Base-by-base conservation (phyloP, 768 basidiomycete genomes). In the Bullera alba region DNA sequence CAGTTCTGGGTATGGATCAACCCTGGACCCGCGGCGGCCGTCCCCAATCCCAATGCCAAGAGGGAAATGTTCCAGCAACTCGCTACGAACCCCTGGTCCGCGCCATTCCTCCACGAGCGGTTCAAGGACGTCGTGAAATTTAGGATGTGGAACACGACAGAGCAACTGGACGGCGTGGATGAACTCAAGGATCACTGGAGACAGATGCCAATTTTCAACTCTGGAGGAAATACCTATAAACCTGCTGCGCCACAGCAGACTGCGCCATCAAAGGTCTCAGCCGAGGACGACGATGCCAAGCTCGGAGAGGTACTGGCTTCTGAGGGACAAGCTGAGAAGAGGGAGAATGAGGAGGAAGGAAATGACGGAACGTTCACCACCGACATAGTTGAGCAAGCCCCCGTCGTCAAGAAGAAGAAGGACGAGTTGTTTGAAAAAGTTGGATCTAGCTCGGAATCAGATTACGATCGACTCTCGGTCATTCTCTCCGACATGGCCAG, bases 1-100 rank as follows among this genome's bases (percentile, higher is more conserved):
- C 82, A 92, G 63, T 86, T 97, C 67, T 96, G 90, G 90, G 73
- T 97, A 42, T 99, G 93, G 93, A 92, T 97, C 69, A 96, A 93
- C 68, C 91, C 93, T 7, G 92, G 90, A n/a, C 90, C 91, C 2
- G 91, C 92, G 14, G 89, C 90, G 0, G 79, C 85, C 10, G 79
- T 90, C 1, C 88, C 89, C 0, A 91, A 92, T 64, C 85, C 87
- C 14, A 79, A 79, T 35, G 93, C 90, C 3, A 72, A 81, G 47
- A 76, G 75, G 23, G 84, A 92, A 65, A 92, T 96, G 90, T 86
- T 80, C 67, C 80, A 82, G 22, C 78, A 82, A 60, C 80, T 97
- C 32, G 83, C 70, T 1, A 72, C 67, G 5, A 97, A 86, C 67
- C 88, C 91, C 0, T 99, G 93, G 93, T 84, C 89, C 2, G 82